Evolutionary conservation across 441 rosid genomes (phyloP).

Genomic region (Dalechampia spathulata): DNA sequence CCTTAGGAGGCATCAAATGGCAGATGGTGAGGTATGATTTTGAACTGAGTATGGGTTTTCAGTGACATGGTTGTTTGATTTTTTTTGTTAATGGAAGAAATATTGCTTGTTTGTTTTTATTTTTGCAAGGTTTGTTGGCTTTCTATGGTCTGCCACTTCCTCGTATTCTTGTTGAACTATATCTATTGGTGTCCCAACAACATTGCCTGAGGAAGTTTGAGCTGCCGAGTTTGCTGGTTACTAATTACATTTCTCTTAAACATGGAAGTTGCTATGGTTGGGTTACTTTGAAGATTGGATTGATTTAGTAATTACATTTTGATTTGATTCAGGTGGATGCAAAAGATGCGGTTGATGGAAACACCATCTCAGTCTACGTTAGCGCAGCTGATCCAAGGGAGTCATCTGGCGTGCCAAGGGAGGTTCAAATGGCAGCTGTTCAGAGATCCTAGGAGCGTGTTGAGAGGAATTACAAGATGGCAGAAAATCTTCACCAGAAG

Average conservation of each 20-base stretch:
- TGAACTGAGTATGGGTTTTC: background rate
- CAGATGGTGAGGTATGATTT: constrained; percentile 58
- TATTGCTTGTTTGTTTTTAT: background rate
- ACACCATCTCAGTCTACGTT: constrained; percentile 65
- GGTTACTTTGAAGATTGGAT: background rate
- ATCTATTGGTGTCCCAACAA: constrained; percentile 32
- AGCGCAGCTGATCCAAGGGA: constrained; percentile 46
- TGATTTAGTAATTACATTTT: background rate
- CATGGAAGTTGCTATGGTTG: background rate
- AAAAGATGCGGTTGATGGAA: constrained; percentile 72
- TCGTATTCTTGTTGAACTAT: constrained; percentile 29
- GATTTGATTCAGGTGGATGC: constrained; percentile 53
- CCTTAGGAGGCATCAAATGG: constrained; percentile 47
- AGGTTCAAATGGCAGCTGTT: constrained; percentile 46
- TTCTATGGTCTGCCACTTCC: constrained; percentile 83
- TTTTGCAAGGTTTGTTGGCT: constrained; percentile 56
- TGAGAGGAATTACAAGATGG: constrained; percentile 39
- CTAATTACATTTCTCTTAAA: background rate
- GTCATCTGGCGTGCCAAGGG: constrained; percentile 49
- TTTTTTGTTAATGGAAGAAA: background rate
- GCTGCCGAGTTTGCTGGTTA: constrained; percentile 61
- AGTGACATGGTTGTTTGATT: background rate
- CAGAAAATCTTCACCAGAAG: constrained; percentile 63
- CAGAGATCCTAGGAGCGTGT: constrained; percentile 54
- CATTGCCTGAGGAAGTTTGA: constrained; percentile 56